Conservation (phyloP, 495 filamentous ascomycete species). For the Hypoxylon cercidicola region DNA sequence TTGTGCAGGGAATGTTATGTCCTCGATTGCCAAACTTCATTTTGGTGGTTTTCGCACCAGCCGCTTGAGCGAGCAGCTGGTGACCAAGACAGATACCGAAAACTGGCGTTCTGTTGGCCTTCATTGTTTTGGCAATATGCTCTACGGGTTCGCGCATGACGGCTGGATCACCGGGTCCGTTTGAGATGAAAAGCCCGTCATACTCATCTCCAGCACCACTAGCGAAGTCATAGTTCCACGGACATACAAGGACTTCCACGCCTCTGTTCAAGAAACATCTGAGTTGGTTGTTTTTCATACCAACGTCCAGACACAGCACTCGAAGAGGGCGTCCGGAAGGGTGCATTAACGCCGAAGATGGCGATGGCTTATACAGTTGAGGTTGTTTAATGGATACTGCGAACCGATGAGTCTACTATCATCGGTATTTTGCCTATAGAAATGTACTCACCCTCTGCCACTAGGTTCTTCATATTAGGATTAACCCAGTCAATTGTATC, state of each 20-base stretch:
- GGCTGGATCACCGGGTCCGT: conserved; percentile 95
- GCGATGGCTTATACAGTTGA: conserved; percentile 79
- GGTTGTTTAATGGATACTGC: conserved; percentile 87
- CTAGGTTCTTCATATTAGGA: conserved; percentile 91
- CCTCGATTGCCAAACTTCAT: conserved; percentile 99
- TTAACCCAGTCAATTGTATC: conserved; percentile 87
- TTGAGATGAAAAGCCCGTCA: conserved; percentile 96
- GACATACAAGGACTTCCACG: conserved; percentile 93
- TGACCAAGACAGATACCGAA: conserved; percentile 98
- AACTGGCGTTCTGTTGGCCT: conserved; percentile 81
- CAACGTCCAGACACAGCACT: conserved; percentile 93
- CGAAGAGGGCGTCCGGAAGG: conserved; percentile 86
- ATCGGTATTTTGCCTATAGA: conserved; percentile 8
- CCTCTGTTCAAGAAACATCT: conserved; percentile 89
- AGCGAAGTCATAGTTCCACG: conserved; percentile 94
- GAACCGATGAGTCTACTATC: conserved; percentile 44
- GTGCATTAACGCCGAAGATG: conserved; percentile 73
- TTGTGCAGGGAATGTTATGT: conserved; percentile 98
- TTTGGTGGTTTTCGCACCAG: conserved; percentile 87
- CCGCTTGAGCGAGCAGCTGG: conserved; percentile 89
- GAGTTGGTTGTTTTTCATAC: conserved; percentile 97
- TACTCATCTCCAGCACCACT: conserved; percentile 78
- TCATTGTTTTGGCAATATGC: conserved; percentile 76
- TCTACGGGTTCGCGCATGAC: conserved; percentile 79
- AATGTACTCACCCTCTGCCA: conserved; percentile 82